Percentiles rank a stretch among this genome's conserved stretches.
Conservation (phyloP, 345 rosid species). For the Dipteronia sinensis region DNA sequence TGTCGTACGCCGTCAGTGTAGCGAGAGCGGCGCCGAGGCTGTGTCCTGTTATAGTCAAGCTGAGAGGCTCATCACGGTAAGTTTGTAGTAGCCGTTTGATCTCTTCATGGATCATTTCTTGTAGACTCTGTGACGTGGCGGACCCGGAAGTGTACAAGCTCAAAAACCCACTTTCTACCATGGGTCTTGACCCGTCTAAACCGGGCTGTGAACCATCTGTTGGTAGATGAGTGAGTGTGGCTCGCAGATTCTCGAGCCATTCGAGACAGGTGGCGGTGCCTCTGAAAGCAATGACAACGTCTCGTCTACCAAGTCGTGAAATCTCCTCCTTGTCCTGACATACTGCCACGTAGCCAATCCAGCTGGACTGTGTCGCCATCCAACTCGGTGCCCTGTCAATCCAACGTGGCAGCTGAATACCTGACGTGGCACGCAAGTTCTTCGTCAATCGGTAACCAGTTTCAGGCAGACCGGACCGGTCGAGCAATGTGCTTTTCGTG, state of each 20-base stretch:
- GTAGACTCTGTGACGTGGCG: slow-evolving; percentile 46
- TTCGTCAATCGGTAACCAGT: slow-evolving; percentile 74
- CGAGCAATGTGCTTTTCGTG: slow-evolving; percentile 54
- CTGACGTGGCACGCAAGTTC: slow-evolving; percentile 74
- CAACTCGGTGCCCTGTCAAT: slow-evolving; percentile 61
- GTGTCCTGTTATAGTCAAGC: slow-evolving; percentile 90
- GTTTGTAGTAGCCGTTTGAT: slow-evolving; percentile 49
- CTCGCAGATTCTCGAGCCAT: slow-evolving; percentile 92
- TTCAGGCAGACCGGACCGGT: slow-evolving; percentile 53
- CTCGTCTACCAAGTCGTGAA: slow-evolving; percentile 81
- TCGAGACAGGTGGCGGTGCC: slow-evolving; percentile 95
- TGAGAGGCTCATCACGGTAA: slow-evolving; percentile 73
- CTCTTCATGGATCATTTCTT: slow-evolving; percentile 65
- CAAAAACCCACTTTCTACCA: slow-evolving; percentile 92
- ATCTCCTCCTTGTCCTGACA: slow-evolving; percentile 78
- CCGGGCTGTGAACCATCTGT: neutral
- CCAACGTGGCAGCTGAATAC: slow-evolving; percentile 76
- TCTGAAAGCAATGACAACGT: slow-evolving; percentile 73
- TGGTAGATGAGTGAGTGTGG: slow-evolving; percentile 59
- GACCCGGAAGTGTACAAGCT: slow-evolving; percentile 74
- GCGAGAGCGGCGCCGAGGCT: slow-evolving; percentile 95
- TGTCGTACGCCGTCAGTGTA: slow-evolving; percentile 70
- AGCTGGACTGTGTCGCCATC: slow-evolving; percentile 72
- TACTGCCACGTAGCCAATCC: slow-evolving; percentile 97
- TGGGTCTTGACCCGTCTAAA: slow-evolving; percentile 40